These are phyloP conservation scores for Lyophyllum atratum DNA, from an alignment of 768 basidiomycete genomes.

Conservation along the genomic window DNA sequence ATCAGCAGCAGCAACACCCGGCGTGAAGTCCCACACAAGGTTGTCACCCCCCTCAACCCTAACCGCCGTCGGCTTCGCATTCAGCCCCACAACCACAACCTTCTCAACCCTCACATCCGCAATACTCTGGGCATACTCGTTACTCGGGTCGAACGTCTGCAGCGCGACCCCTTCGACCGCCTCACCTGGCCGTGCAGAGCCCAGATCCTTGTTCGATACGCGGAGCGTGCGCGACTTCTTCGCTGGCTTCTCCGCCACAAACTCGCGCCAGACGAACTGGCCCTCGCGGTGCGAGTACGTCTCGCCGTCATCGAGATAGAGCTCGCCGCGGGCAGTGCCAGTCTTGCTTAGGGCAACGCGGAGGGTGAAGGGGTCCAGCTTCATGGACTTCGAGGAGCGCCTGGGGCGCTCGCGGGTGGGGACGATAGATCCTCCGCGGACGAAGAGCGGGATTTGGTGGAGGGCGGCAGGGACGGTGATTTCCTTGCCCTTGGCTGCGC, in stretches of 20 bases:
- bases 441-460: slow-evolving; percentile 78
- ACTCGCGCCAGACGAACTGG: slow-evolving; percentile 81
- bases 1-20: slow-evolving; percentile 56
- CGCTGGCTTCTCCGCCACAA: slow-evolving; percentile 53
- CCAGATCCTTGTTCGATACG: slow-evolving; percentile 60
- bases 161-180: slow-evolving; percentile 57
- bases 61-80: slow-evolving; percentile 60
- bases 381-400: slow-evolving; percentile 85
- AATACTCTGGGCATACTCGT: slow-evolving; percentile 70
- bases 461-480: slow-evolving; percentile 82
- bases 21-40: slow-evolving; percentile 68
- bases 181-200: slow-evolving; percentile 37
- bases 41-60: slow-evolving; percentile 48
- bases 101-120: slow-evolving; percentile 78
- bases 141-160: slow-evolving; percentile 51
- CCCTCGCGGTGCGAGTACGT: slow-evolving; percentile 76
- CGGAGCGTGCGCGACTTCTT: slow-evolving; percentile 42
- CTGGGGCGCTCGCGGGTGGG: slow-evolving; percentile 87
- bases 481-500: slow-evolving; percentile 60
- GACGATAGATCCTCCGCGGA: slow-evolving; percentile 90
- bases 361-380: slow-evolving; percentile 90
- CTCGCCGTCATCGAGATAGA: slow-evolving; percentile 95
- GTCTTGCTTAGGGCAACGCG: slow-evolving; percentile 73
- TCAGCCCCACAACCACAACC: slow-evolving; percentile 77
- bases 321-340: slow-evolving; percentile 69